These are phyloP conservation scores for Babesia ovata DNA, from an alignment of 169 alveolate genomes.

Conservation along the genomic window DNA sequence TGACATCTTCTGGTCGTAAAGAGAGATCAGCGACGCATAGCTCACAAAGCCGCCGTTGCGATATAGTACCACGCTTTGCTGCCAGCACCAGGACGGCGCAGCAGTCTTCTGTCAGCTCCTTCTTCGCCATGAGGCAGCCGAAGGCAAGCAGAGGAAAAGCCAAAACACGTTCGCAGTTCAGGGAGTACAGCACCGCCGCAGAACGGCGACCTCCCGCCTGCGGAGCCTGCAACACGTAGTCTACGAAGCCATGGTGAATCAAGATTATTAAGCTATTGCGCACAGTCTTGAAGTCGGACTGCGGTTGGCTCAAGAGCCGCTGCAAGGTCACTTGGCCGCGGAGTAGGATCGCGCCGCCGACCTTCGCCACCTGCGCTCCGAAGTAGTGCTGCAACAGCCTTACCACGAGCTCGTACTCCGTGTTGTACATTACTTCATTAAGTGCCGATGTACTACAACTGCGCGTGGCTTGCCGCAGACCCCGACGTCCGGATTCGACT, in stretches of 20 bases:
- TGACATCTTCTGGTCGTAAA: background rate
- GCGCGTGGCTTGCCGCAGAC: background rate
- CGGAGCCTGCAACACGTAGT: conserved; percentile 30
- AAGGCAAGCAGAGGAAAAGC: conserved; percentile 44
- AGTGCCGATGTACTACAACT: background rate
- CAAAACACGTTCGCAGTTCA: conserved; percentile 35
- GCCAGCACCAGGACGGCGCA: conserved; percentile 23
- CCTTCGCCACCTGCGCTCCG: conserved; percentile 56
- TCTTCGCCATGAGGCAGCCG: conserved; percentile 34
- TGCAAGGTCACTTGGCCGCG: conserved; percentile 60
- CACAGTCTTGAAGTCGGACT: conserved; percentile 40
- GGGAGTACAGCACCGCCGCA: conserved; percentile 39
- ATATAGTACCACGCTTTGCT: conserved; percentile 49
- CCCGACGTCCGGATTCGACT: conserved; percentile 6
- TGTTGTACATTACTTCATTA: conserved; percentile 27
- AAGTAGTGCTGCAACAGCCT: conserved; percentile 55
- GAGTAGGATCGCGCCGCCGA: conserved; percentile 53
- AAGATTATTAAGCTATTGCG: conserved; percentile 53
- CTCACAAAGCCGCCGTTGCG: conserved; percentile 41
- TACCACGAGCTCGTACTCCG: conserved; percentile 61
- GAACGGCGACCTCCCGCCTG: conserved; percentile 16
- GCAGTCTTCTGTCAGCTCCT: conserved; percentile 30
- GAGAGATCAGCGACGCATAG: background rate
- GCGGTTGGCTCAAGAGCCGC: conserved; percentile 29
- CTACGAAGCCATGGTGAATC: conserved; percentile 54